phyloP scores from a whole-genome alignment of 2,329 filamentous ascomycete species.

The Aciculosporium take region DNA sequence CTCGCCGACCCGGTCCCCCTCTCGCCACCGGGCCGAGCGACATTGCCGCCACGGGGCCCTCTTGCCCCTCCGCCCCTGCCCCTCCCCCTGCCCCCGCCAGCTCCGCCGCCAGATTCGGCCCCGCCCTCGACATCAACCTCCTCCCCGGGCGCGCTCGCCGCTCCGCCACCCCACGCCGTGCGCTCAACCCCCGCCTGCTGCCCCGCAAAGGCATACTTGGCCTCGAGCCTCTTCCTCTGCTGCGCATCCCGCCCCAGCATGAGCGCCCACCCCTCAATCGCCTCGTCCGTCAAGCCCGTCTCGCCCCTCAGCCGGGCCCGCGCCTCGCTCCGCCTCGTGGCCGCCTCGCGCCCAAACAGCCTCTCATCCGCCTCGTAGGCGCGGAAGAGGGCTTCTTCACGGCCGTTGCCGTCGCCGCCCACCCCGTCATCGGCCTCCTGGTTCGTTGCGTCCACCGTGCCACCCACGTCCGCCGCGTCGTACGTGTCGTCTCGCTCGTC shows the following conservation, averaged over 20 bases:
- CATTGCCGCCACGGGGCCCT: constrained; percentile 39
- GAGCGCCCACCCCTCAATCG: constrained; percentile 84
- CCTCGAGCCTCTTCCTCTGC: constrained; percentile 55
- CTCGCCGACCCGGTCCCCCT: constrained; percentile 57
- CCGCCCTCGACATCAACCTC: no score
- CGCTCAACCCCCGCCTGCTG: constrained; percentile 49
- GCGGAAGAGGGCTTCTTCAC: constrained; percentile 61
- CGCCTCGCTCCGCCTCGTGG: constrained; percentile 49
- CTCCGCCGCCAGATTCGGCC: constrained; percentile 31
- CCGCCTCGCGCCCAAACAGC: constrained; percentile 57
- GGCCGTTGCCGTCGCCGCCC: no score
- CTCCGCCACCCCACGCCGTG: constrained; percentile 61
- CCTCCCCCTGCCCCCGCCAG: constrained; percentile 22
- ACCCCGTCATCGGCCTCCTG: constrained; percentile 38
- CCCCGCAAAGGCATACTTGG: constrained; percentile 52
- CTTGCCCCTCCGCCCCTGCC: neutral
- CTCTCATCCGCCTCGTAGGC: constrained; percentile 51
- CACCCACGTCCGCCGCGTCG: constrained; percentile 81
- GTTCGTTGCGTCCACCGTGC: constrained; percentile 61
- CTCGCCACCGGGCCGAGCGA: constrained; percentile 52
- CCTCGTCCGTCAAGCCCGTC: constrained; percentile 84
- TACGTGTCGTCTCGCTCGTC: constrained; percentile 97
- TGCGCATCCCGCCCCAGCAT: constrained; percentile 67
- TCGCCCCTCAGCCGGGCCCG: constrained; percentile 54
- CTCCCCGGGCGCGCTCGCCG: no score